Evolutionary conservation across 176 grass and related monocot species (phyloP), one percentile per base, ranked within the genome.

Genomic region (Zoysia japonica): DNA sequence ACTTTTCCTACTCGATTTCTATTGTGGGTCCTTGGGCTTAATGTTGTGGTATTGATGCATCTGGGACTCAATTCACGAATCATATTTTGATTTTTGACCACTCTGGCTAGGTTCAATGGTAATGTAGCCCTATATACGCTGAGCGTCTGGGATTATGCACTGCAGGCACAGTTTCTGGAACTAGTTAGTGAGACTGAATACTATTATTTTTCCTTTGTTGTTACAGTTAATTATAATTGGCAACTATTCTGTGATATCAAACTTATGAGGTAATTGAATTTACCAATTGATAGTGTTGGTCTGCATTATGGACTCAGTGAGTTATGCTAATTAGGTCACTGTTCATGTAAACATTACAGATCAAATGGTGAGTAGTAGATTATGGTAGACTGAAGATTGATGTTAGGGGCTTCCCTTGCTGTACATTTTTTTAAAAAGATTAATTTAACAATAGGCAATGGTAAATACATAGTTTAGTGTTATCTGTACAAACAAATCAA

Each of bases 1-100:
- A 36, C 42, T 65, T 80, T 68, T n/a, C 56, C 66, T 61, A 59
- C 5, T 81, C 66, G 65, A 75, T 61, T 76, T 80, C 15, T 47
- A 49, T 4, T 42, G 17, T 65, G 54, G 7, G 39, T 61, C 53
- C 66, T 85, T 81, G 82, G 67, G 71, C 81, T 76, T 65, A 65
- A 6, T 17, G 2, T 62, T 20, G 10, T 57, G n/a, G 7, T 44
- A 36, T 28, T 28, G 28, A 28, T 28, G 28, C 28, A 28, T 28
- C 28, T 28, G 28, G 28, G 28, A 28, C 28, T 28, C 28, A 28
- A 28, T 28, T 28, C 28, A 28, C 28, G 28, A 28, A 28, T 28
- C 28, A 28, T 28, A 28, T 28, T 28, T 28, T 28, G 28, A 28
- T 28, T 28, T 28, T 28, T 28, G 4, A 81, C 38, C 65, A 76